Evolutionary conservation across 2,329 filamentous ascomycete genomes (phyloP), one percentile per base, ranked within the genome.

Genomic region (Fusarium caatingaense): DNA sequence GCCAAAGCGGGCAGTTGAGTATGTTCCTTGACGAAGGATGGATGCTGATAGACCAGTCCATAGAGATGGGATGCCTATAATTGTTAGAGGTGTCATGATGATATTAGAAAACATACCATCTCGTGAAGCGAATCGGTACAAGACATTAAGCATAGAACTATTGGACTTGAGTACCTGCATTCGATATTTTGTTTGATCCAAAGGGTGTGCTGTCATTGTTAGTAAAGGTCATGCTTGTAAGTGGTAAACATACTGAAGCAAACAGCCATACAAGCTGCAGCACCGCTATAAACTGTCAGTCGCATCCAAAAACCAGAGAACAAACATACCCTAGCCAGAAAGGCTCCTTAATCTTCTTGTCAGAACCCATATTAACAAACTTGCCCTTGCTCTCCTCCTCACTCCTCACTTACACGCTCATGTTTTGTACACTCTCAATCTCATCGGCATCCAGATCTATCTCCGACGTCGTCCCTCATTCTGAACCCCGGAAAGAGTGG

Each of bases 121-220:
- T 64, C 79, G 74, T 5, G 76, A 67, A 6, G 81, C 82, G 58
- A 82, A 83, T 21, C 75, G 70, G 20, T 75, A 77, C 21, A 83
- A 67, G 11, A 81, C 78, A 45, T 74, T 74, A 10, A 83, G 73
- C 80, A 83, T 82, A 4, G 80, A 78, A 3, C 79, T 74, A 56
- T 79, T 77, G 3, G 79, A 80, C 42, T 80, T 80, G 7, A 82
- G 72, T 12, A 84, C 81, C 67, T 84, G 82, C 80, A 84, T 83
- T 6, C 82, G 80, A 46, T 83, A 83, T 77, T 83, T 83, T 0
- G 82, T 83, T 58, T 83, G 81, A 48, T 83, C 82, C 3, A 83
- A 64, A 15, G 81, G 82, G 62, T 83, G 82, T n/a, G 82, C 81
- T 82, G 42, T 4, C 32, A 2, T n/a, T 16, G 32, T 68, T 46